A percentile compares a stretch with the other conserved stretches of the same genome.
phyloP scores from a whole-genome alignment of 2,329 filamentous ascomycete species.

The Ciborinia camelliae region DNA sequence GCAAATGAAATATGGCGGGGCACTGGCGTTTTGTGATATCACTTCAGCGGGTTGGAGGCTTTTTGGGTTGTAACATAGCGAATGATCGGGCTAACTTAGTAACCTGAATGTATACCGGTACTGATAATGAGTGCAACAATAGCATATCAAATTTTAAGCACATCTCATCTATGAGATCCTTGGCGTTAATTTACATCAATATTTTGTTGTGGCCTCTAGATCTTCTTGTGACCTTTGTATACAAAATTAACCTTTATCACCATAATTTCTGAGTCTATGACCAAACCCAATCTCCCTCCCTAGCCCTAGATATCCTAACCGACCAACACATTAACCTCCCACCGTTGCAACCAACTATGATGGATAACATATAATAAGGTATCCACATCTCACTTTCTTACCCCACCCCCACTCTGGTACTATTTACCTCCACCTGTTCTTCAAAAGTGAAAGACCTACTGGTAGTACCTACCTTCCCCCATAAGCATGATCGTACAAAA shows the following conservation, averaged over 20 bases:
- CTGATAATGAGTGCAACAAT: slow-evolving; percentile 15
- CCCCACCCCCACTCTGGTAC: too few species aligned
- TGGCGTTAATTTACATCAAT: background rate
- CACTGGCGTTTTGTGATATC: slow-evolving; percentile 16
- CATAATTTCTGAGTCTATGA: background rate
- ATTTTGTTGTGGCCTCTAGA: background rate
- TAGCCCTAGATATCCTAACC: too few species aligned
- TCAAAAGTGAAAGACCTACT: too few species aligned
- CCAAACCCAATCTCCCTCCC: background rate
- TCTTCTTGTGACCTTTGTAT: background rate
- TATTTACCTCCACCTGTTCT: background rate
- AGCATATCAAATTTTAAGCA: slow-evolving; percentile 4
- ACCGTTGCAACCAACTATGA: too few species aligned
- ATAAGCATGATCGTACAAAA: too few species aligned
- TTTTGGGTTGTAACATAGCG: slow-evolving; percentile 14
- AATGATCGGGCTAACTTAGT: slow-evolving; percentile 9
- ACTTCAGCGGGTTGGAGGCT: slow-evolving; percentile 1
- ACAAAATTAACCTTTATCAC: background rate
- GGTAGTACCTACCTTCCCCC: background rate
- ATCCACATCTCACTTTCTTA: background rate
- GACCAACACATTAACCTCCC: background rate
- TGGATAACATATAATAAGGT: background rate
- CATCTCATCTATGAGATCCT: background rate
- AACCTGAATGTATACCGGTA: slow-evolving; percentile 1
- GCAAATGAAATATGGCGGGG: background rate